Evolutionary conservation across 2,329 filamentous ascomycete genomes (phyloP), one percentile per base, ranked within the genome.

Genomic region (Penicillium verrucosum): DNA sequence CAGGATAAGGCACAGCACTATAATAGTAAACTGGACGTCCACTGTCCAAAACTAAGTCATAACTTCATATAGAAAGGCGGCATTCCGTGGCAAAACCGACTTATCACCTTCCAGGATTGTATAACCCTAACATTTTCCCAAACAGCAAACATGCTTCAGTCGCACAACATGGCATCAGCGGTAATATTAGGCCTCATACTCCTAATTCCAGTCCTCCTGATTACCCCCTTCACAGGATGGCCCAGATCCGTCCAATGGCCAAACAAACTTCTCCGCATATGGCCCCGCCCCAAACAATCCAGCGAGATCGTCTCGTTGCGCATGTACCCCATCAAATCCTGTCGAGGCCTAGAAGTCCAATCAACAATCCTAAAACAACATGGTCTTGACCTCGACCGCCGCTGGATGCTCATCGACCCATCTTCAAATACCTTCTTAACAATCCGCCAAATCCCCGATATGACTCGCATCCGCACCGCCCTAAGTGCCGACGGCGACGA

Each of bases 241-340:
- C 60, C 5, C 60, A 57, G 51, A 21, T 62, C 25, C 27, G 67
- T 6, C 29, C 67, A 38, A 42, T 63, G 38, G 52, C 61, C 7
- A 54, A 57, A 37, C 36, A 57, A 58, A 10, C 51, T 58, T 27
- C 49, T 61, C 30, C 55, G 44, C 48, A 50, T 65, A 48, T 60
- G 63, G 59, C 57, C 9, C 27, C 44, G 12, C 30, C 45, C 50
- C 14, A 61, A 61, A 42, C 59, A 62, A 46, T 68, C 60, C 37
- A 72, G 60, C 56, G 69, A 73, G 42, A 68, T 75, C 30, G 54
- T 67, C 57, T 67, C 68, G 9, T 74, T 87, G 11, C 80, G 79
- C 54, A 78, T 87, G 63, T 87, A 87, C 67, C 85, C 85, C 12
- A 83, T 88, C 65, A 88, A 88, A 67, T 87, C 85, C 58, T 88